These are phyloP conservation scores for Castanea mollissima DNA, from an alignment of 306 rosid species.

Conservation along the genomic window DNA sequence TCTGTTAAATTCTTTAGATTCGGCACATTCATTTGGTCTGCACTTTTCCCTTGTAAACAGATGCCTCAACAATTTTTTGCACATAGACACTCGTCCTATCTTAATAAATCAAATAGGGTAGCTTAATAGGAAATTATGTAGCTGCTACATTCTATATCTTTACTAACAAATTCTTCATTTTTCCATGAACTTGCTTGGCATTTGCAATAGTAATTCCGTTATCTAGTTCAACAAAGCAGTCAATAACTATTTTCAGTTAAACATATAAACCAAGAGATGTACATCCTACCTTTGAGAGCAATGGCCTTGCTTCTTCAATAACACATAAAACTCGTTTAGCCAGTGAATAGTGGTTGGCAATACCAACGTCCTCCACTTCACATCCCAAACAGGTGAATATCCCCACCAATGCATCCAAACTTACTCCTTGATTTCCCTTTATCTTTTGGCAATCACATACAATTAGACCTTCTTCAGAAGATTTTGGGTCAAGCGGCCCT, in stretches of 20 bases:
- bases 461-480: slow-evolving; percentile 77
- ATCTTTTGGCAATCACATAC: slow-evolving; percentile 81
- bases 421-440: slow-evolving; percentile 73
- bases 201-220: neutral
- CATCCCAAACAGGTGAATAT: slow-evolving; percentile 82
- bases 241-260: slow-evolving; percentile 3
- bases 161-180: too few relatives aligned
- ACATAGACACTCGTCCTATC: neutral
- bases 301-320: slow-evolving; percentile 81
- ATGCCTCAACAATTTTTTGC: neutral
- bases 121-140: neutral
- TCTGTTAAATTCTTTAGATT: neutral
- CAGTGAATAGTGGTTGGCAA: slow-evolving; percentile 59
- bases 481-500: slow-evolving; percentile 81
- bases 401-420: slow-evolving; percentile 83
- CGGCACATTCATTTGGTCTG: neutral
- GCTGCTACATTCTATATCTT: too few relatives aligned
- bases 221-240: slow-evolving; percentile 1
- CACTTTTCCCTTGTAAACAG: neutral
- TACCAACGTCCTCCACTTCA: slow-evolving; percentile 79
- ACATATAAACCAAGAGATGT: slow-evolving; percentile 31
- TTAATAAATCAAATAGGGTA: neutral
- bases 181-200: too few relatives aligned
- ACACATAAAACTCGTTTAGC: slow-evolving; percentile 70
- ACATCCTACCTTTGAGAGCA: slow-evolving; percentile 79